Base-by-base conservation (phyloP, 768 basidiomycete genomes). In the Xerocomellus amylosporus region DNA sequence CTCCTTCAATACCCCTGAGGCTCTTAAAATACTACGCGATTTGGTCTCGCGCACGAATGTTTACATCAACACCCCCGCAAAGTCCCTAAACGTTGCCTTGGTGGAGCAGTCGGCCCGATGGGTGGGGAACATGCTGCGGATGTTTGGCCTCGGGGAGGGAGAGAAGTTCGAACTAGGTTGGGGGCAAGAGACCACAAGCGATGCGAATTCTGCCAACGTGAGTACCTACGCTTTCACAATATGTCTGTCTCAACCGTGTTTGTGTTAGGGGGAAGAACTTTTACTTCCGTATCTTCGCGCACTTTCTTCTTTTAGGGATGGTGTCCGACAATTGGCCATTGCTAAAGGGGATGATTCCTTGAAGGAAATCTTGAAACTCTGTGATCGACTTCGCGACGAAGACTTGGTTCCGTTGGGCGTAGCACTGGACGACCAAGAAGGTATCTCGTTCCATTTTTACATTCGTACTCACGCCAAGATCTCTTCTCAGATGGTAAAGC, bases 361-460 rank as follows among this genome's bases (percentile, higher is more conserved):
- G 37, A 85, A 85, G 67, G 90, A 95, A 57, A 90, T 98, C 58
- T 75, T 99, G 44, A 79, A 83, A 20, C 81, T 97, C 22, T 94
- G 86, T 64, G 97, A 99, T 74, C 85, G 83, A 59, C 79, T 99
- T 55, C 84, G 97, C 15, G 96, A 98, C 67, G 76, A 81, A 33
- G 95, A 97, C 65, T 75, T 98, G 40, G 87, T 95, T 40, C 87
- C 93, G n/a, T 77, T 98, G 46, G 97, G 97, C 8, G 92, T 99
- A 7, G 94, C 94, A 8, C 76, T 99, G 33, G 97, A 98, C 68
- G 97, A 99, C 75, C 92, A 93, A 74, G 93, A 95, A 78, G 93
- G 93, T 86, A 51, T 49, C 2, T 58, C 47, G 75, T 69, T 0
- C 12, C 8, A 4, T 39, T 40, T 40, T 41, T 33, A 36, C 47